Base-by-base conservation (phyloP, 495 filamentous ascomycete genomes). In the Hypoxylon intermedium region DNA sequence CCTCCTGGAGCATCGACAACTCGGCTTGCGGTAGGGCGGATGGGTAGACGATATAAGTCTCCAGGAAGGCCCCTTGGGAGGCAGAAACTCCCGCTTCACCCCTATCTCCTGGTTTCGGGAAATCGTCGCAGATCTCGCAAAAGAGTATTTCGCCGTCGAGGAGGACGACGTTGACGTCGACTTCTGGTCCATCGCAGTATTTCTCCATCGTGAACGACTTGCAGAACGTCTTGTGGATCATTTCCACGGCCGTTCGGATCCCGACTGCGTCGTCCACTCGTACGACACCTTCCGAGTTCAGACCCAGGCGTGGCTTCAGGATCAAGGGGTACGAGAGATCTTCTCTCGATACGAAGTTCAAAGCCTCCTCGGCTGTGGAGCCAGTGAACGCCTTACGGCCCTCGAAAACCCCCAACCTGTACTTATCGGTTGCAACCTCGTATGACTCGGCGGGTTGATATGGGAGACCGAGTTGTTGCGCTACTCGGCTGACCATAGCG, bases 151-250 rank as follows among this genome's bases (percentile, higher is more conserved):
- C 74, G 20, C 79, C 80, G 45, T 82, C 73, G 1, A 72, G 60
- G 2, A 85, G 64, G 2, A 82, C 69, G 37, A 83, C 70, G 59
- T 83, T 85, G 45, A 70, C 76, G 52, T 85, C 82, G 11, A 85
- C 77, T 58, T 85, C 82, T 0, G 82, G 82, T 0, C 82, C 72
- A 23, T 63, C 60, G 44, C 69, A 69, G 26, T 67, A 69, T 18
- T 28, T 45, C 30, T 70, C 67, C 40, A 70, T 60, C 23, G 66
- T 52, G 1, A 65, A 65, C 9, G 54, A 54, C n/a, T 56, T 54
- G 50, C 34, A 65, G 33, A 60, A 65, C 0, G 62, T 60, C 50
- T 56, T 65, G 1, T 53, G 50, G 12, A 70, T 60, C 33, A 52
- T 51, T 13, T 67, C 67, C 1, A 75, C 72, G 11, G 71, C 73